Evolutionary conservation across 2,329 filamentous ascomycete species (phyloP), one percentile per base, ranked within the genome.

Genomic region (Cordyceps militaris): DNA sequence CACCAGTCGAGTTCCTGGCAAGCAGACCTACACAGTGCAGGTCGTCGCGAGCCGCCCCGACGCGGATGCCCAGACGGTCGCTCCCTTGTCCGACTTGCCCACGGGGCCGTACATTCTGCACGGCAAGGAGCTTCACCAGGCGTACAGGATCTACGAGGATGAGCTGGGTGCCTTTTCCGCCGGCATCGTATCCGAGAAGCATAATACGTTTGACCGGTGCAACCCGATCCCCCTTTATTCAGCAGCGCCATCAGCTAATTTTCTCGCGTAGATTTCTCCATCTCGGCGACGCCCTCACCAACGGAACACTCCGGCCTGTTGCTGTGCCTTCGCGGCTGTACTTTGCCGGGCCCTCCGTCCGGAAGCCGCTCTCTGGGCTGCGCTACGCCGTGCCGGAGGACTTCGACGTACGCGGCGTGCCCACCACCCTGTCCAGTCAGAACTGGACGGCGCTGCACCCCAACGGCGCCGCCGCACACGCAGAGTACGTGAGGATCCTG

Each of bases 361-460:
- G 62, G 11, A 70, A 69, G 32, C 74, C 72, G 0, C 63, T 76
- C 8, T 72, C 67, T 14, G 74, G 74, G 16, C 57, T 67, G 16
- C 72, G 74, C 4, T 57, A 75, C 4, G 64, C 71, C 23, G 59
- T 76, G 11, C 66, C 67, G 19, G 73, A 76, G 36, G 61, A 65
- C 3, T 61, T 69, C 34, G 64, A 69, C 3, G 57, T 76, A 0
- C 61, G 66, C n/a, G 85, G 85, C 1, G 67, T 85, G 0, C 74
- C 75, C 13, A 85, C 81, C 0, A 75, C 75, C 1, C 73, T 79
- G 32, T 85, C 84, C 0, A 86, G 83, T 56, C 72, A 80, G 32
- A 79, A 83, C 1, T 87, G 79, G 74, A 77, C 76, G 23, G 70
- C 77, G 34, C 67, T 87, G 3, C 80, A 83, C 56, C 70, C 73